A percentile compares a stretch with the other conserved stretches of the same genome.
Evolutionary conservation across 2,329 filamentous ascomycete species (phyloP).

Genomic region (Atkinsonella texensis): DNA sequence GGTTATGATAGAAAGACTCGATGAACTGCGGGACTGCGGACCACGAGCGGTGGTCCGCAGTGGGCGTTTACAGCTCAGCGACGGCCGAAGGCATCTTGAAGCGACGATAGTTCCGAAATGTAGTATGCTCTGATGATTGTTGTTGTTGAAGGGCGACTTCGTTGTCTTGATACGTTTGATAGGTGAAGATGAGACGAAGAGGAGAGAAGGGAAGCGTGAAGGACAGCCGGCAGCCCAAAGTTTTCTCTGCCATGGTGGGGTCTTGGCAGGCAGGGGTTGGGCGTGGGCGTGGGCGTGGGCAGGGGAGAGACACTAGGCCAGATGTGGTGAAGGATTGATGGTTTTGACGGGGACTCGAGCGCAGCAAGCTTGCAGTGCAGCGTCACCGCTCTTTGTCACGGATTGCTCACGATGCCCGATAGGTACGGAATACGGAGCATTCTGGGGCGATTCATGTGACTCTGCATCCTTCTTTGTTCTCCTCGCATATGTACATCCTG

Average conservation of each 20-base stretch:
- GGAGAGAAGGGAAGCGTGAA: slow-evolving; percentile 14
- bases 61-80: slow-evolving; percentile 87
- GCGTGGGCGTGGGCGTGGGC: slow-evolving; percentile 1
- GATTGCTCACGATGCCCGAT: background rate
- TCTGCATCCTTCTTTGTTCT: background rate
- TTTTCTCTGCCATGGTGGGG: slow-evolving; percentile 12
- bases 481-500: too few relatives aligned
- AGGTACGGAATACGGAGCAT: background rate
- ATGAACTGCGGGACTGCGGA: slow-evolving; percentile 80
- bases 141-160: slow-evolving; percentile 41
- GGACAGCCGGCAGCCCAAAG: slow-evolving; percentile 9
- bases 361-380: background rate
- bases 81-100: slow-evolving; percentile 59
- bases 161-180: slow-evolving; percentile 41
- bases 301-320: slow-evolving; percentile 6
- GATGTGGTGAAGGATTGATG: background rate
- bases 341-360: background rate
- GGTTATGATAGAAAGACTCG: slow-evolving; percentile 44
- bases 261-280: slow-evolving; percentile 4
- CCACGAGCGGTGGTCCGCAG: slow-evolving; percentile 52
- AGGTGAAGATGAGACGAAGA: slow-evolving; percentile 18
- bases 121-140: slow-evolving; percentile 22
- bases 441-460: background rate
- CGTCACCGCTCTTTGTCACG: slow-evolving; percentile 8
- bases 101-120: slow-evolving; percentile 55